A percentile compares a stretch with the other conserved stretches of the same genome.
Evolutionary conservation across 208 protist species (phyloP).

Genomic region (Crithidia sp.): DNA sequence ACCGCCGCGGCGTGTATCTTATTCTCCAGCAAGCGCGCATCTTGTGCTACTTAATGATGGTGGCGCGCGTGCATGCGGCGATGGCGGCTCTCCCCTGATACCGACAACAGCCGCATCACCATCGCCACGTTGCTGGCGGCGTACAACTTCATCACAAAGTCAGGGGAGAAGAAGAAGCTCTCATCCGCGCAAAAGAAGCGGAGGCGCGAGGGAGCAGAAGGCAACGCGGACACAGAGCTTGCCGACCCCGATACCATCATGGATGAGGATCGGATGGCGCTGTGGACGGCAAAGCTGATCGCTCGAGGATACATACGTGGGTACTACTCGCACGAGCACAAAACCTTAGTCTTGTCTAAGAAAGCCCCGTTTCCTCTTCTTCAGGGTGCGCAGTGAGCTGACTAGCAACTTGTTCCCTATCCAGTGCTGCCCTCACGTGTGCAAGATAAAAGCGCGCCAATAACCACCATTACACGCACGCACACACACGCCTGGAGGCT

Average conservation of each 20-base stretch:
- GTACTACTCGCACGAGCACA: slow-evolving; percentile 86
- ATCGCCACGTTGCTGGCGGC: slow-evolving; percentile 59
- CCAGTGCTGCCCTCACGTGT: no score
- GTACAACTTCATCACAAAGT: slow-evolving; percentile 39
- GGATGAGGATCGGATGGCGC: slow-evolving; percentile 69
- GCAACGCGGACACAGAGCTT: slow-evolving; percentile 1
- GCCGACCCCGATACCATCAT: slow-evolving; percentile 34
- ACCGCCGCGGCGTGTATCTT: slow-evolving; percentile 78
- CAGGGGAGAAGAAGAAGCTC: slow-evolving; percentile 16
- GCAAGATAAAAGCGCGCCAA: no score
- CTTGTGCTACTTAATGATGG: slow-evolving; percentile 65
- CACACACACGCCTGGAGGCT: no score
- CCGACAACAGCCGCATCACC: slow-evolving; percentile 77
- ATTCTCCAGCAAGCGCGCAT: slow-evolving; percentile 63
- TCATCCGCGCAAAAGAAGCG: slow-evolving; percentile 24
- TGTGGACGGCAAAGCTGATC: slow-evolving; percentile 78
- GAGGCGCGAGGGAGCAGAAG: neutral
- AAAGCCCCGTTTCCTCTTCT: slow-evolving; percentile 70
- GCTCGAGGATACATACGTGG: slow-evolving; percentile 68
- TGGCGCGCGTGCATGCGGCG: slow-evolving; percentile 64
- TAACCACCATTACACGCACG: no score
- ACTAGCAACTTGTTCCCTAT: no score
- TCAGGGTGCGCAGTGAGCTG: slow-evolving; percentile 1
- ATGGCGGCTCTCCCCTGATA: slow-evolving; percentile 40
- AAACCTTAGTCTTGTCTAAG: slow-evolving; percentile 78